A percentile compares a stretch with the other conserved stretches of the same genome.
These are phyloP conservation scores for Geranium rotundifolium DNA, from an alignment of 345 rosid species.

Conservation along the genomic window DNA sequence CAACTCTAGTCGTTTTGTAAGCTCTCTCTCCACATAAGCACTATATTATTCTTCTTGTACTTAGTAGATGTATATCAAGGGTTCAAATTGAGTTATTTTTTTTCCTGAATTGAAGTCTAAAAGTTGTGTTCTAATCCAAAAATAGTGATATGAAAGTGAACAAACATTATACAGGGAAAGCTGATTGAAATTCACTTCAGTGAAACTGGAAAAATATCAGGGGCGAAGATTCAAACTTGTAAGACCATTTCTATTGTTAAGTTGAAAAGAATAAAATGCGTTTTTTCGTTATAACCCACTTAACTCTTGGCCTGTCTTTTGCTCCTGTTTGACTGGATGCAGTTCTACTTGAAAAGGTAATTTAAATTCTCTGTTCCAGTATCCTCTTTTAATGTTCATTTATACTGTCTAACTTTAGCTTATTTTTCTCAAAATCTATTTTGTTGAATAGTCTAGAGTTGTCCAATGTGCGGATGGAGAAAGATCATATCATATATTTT, in stretches of 20 bases:
- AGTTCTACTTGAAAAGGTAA: constrained; percentile 99
- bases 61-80: not conserved
- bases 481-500: constrained; percentile 97
- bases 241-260: constrained; percentile 26
- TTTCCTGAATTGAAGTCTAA: not conserved
- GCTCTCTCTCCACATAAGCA: constrained; percentile 23
- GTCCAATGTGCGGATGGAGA: constrained; percentile 95
- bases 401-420: constrained; percentile 3
- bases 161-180: constrained; percentile 63
- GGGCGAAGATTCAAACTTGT: constrained; percentile 97
- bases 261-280: constrained; percentile 1
- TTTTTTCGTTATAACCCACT: constrained; percentile 21
- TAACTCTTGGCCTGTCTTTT: constrained; percentile 11
- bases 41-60: not conserved
- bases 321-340: constrained; percentile 18
- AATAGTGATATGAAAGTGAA: constrained; percentile 3
- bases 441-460: constrained; percentile 82
- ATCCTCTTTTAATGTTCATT: constrained; percentile 7
- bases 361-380: constrained; percentile 8
- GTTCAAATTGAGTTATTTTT: not conserved
- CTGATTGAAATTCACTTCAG: constrained; percentile 93
- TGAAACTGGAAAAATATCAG: constrained; percentile 96
- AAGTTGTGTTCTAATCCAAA: not conserved
- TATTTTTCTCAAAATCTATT: constrained; percentile 15
- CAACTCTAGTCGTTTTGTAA: constrained; percentile 98